Conservation (phyloP, 2,329 filamentous ascomycete genomes). For the Zarea fungicola region DNA sequence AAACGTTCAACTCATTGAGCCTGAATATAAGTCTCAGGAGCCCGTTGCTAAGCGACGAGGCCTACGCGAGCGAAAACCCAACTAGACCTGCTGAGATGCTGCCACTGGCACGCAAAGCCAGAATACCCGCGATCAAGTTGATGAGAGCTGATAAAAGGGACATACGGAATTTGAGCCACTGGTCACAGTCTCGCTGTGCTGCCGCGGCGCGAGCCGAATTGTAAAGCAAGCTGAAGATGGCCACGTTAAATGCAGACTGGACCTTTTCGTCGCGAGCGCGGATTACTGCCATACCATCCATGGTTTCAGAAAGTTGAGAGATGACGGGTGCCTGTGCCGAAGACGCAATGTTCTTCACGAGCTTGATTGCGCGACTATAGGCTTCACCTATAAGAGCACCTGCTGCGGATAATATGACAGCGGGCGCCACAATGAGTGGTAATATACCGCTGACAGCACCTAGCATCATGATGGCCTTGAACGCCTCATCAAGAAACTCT, state of each 20-base stretch:
- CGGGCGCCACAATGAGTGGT: constrained; percentile 34
- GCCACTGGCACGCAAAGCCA: constrained; percentile 35
- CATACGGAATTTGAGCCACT: constrained; percentile 42
- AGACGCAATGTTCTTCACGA: constrained; percentile 29
- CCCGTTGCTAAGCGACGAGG: constrained; percentile 37
- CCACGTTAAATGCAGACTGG: constrained; percentile 31
- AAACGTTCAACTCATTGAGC: constrained; percentile 31
- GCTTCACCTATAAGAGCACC: constrained; percentile 33
- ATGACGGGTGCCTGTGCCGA: constrained; percentile 39
- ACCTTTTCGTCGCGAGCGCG: constrained; percentile 39
- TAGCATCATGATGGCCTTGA: constrained; percentile 31
- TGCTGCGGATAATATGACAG: constrained; percentile 28
- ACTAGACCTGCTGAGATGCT: constrained; percentile 38
- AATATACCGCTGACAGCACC: constrained; percentile 33
- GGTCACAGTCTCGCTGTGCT: constrained; percentile 40
- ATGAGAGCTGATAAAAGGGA: constrained; percentile 40
- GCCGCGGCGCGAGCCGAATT: constrained; percentile 34
- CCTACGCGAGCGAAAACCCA: constrained; percentile 44
- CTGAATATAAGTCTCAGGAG: constrained; percentile 39
- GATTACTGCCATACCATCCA: constrained; percentile 37
- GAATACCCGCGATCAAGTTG: constrained; percentile 35
- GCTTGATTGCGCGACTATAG: constrained; percentile 31
- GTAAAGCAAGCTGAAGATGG: constrained; percentile 36
- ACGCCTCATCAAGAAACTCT: constrained; percentile 27
- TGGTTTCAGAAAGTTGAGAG: constrained; percentile 39